phyloP scores from a whole-genome alignment of 169 alveolate genomes.

The Plasmodium vinckei region DNA sequence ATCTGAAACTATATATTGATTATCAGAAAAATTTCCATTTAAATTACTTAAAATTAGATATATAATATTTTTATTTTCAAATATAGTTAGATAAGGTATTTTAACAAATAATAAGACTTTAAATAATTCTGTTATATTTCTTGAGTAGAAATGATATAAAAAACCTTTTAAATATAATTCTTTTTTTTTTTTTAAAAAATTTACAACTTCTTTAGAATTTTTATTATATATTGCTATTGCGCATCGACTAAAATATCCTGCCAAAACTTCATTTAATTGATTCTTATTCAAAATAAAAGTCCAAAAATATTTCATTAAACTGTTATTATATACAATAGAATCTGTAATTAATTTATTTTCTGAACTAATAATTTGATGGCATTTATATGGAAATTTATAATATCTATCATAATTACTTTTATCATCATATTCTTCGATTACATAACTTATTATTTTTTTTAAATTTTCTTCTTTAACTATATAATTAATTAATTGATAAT shows the following conservation, averaged over 20 bases:
- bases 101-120: slow-evolving; percentile 59
- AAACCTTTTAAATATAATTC: slow-evolving; percentile 58
- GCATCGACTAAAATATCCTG: slow-evolving; percentile 70
- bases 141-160: slow-evolving; percentile 59
- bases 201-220: slow-evolving; percentile 57
- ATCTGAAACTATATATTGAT: slow-evolving; percentile 26
- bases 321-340: slow-evolving; percentile 45
- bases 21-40: slow-evolving; percentile 33
- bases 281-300: slow-evolving; percentile 27
- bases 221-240: slow-evolving; percentile 65
- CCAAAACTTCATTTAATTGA: slow-evolving; percentile 64
- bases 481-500: slow-evolving; percentile 26
- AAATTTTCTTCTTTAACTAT: slow-evolving; percentile 42
- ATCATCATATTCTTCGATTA: slow-evolving; percentile 41
- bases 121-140: slow-evolving; percentile 66
- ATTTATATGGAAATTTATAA: slow-evolving; percentile 49
- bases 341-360: slow-evolving; percentile 62
- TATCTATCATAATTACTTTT: slow-evolving; percentile 40
- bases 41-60: slow-evolving; percentile 45
- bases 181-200: slow-evolving; percentile 45
- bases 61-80: slow-evolving; percentile 53
- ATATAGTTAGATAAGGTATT: slow-evolving; percentile 38
- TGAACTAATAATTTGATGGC: slow-evolving; percentile 58
- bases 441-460: slow-evolving; percentile 32
- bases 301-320: slow-evolving; percentile 57